A percentile compares a stretch with the other conserved stretches of the same genome.
Evolutionary conservation across 495 filamentous ascomycete species (phyloP).

Genomic region (Hypoxylon fuscum): DNA sequence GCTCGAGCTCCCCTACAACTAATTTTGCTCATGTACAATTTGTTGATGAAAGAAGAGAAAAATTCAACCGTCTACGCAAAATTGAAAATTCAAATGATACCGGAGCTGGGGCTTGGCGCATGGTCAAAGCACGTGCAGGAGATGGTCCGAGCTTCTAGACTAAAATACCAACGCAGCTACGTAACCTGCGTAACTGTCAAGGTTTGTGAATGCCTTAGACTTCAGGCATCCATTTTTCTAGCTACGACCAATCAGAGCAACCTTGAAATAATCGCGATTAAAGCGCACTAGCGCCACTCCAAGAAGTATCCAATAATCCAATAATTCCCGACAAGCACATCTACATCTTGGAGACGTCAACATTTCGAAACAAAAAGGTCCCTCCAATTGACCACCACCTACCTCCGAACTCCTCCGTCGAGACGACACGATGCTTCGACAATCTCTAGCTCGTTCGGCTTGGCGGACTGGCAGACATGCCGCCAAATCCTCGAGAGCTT

Average conservation of each 20-base stretch:
- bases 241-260: constrained; percentile 47
- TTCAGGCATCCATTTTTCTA: constrained; percentile 8
- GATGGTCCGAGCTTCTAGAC: background rate
- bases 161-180: background rate
- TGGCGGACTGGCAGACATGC: constrained; percentile 76
- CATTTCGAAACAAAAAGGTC: constrained; percentile 38
- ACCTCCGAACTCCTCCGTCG: constrained; percentile 51
- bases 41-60: constrained; percentile 57
- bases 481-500: constrained; percentile 71
- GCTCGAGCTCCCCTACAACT: constrained; percentile 85
- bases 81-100: constrained; percentile 16
- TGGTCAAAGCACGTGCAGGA: constrained; percentile 30
- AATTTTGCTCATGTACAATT: constrained; percentile 74
- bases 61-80: constrained; percentile 48
- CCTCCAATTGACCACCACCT: constrained; percentile 38
- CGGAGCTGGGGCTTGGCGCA: background rate
- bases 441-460: constrained; percentile 85
- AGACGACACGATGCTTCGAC: constrained; percentile 83
- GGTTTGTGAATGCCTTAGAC: constrained; percentile 11
- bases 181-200: background rate
- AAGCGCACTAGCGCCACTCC: constrained; percentile 37
- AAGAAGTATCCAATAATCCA: constrained; percentile 28
- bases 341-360: constrained; percentile 45
- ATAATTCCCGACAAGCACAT: constrained; percentile 34
- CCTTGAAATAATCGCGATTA: constrained; percentile 46